These are phyloP conservation scores for Sporobolomyces phaffii DNA, from an alignment of 768 basidiomycete species.

Conservation along the genomic window DNA sequence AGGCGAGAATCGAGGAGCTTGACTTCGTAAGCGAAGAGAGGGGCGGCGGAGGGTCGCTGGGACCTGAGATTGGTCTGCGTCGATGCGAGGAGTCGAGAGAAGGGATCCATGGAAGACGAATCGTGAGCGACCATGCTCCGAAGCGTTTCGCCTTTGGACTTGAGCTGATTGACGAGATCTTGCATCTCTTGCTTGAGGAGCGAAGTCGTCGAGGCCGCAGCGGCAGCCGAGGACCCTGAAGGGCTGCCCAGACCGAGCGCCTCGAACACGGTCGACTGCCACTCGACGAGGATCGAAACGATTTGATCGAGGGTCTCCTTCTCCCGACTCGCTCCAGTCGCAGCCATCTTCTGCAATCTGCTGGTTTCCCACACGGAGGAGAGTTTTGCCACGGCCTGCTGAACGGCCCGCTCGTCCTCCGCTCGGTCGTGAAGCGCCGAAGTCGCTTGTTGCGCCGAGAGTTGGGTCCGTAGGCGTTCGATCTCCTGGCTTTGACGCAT, in stretches of 20 bases:
- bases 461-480: slow-evolving; percentile 73
- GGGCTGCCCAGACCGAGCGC: not conserved
- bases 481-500: slow-evolving; percentile 79
- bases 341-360: not conserved
- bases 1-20: slow-evolving; percentile 7
- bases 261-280: slow-evolving; percentile 13
- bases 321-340: slow-evolving; percentile 12
- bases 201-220: not conserved
- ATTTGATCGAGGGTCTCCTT: slow-evolving; percentile 5
- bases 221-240: not conserved
- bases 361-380: slow-evolving; percentile 20
- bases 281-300: slow-evolving; percentile 8
- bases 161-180: slow-evolving; percentile 12
- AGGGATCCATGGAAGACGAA: slow-evolving; percentile 13
- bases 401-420: slow-evolving; percentile 47
- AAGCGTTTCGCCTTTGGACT: not conserved
- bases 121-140: not conserved
- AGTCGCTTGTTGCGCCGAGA: slow-evolving; percentile 62
- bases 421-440: slow-evolving; percentile 53
- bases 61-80: slow-evolving; percentile 1
- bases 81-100: not conserved
- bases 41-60: slow-evolving; percentile 8
- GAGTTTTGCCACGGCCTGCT: slow-evolving; percentile 10
- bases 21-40: slow-evolving; percentile 19
- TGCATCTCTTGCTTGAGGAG: slow-evolving; percentile 8